Base-by-base conservation (phyloP, 306 rosid species). In the Quercus engelmannii region DNA sequence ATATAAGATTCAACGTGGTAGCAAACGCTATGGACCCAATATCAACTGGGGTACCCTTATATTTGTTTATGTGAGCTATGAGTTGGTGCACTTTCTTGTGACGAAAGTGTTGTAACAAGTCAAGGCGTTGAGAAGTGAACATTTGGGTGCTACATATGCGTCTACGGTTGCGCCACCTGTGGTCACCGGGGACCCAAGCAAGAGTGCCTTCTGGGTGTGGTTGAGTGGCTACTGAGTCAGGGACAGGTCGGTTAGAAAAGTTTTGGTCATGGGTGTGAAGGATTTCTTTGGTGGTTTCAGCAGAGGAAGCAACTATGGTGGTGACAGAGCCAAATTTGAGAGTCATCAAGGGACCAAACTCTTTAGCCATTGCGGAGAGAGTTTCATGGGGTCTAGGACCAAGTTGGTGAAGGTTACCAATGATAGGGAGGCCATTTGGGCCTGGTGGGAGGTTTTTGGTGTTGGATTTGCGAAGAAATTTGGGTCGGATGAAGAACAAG, bases 381-480 rank as follows among this genome's bases (percentile, higher is more conserved):
- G 85, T 13, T 15, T 46, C 77, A 82, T 88, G 90, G 13, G 89
- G 94, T 0, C 69, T 11, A 2, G 83, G 56, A 49, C 90, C 90
- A 1, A 90, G 78, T 71, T 90, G 91, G 74, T 80, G 94, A 80
- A 90, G 90, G 79, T 84, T 86, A 35, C 94, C 91, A 20, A 88
- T 74, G 25, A 90, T 61, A 0, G 91, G 91, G 30, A 90, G 14
- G 9, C 82, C 86, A 58, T 80, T 72, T 38, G 94, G 94, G 77
- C 91, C 90, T 7, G 89, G 91, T 0, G 94, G 88, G 13, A 18
- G 72, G 25, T 75, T 80, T 14, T 38, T 82, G 14, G 1, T 1
- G 0, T 52, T 71, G 3, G 21, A 62, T 51, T 67, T 78, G 76
- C 43, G 76, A 28, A 72, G 51, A 61, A 76, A 20, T 26, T 41